Percentiles rank a stretch among this genome's conserved stretches.
These are phyloP conservation scores for Xylaria sp. DNA, from an alignment of 2,329 filamentous ascomycete species.

Conservation along the genomic window DNA sequence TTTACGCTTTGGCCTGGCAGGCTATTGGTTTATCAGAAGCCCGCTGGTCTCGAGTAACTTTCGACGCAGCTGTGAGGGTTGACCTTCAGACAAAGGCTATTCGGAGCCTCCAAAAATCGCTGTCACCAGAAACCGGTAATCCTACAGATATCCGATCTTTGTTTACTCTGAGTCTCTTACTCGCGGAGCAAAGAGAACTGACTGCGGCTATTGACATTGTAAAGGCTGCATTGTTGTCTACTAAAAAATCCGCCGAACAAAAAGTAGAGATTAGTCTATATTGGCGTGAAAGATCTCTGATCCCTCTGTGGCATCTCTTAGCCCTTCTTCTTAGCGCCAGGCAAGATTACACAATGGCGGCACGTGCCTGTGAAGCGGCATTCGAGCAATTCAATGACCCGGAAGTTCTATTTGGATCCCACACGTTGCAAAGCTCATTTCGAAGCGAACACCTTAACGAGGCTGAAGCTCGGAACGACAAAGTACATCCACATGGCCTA, in stretches of 20 bases:
- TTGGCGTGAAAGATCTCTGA: constrained; percentile 72
- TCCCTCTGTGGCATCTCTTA: constrained; percentile 92
- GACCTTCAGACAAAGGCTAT: constrained; percentile 83
- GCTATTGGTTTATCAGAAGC: constrained; percentile 88
- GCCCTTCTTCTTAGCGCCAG: constrained; percentile 86
- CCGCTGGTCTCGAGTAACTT: constrained; percentile 86
- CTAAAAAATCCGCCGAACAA: constrained; percentile 60
- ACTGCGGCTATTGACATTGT: constrained; percentile 83
- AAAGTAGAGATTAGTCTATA: constrained; percentile 60
- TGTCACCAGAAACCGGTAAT: constrained; percentile 73
- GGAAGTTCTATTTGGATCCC: constrained; percentile 73
- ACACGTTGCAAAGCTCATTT: constrained; percentile 61
- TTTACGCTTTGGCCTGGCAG: constrained; percentile 79
- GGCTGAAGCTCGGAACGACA: constrained; percentile 54
- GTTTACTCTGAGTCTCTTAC: constrained; percentile 84
- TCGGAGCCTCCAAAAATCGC: constrained; percentile 76
- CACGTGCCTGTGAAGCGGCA: constrained; percentile 86
- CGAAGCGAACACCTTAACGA: constrained; percentile 76
- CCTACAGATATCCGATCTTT: constrained; percentile 78
- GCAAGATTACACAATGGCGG: constrained; percentile 84
- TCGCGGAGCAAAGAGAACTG: constrained; percentile 87
- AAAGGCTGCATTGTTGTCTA: constrained; percentile 77
- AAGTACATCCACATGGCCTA: constrained; percentile 58
- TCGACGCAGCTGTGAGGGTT: constrained; percentile 75
- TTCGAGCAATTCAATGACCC: constrained; percentile 88